These are phyloP conservation scores for Sugiyamaella japonica DNA, from an alignment of 1,139 yeast species.

Conservation along the genomic window DNA sequence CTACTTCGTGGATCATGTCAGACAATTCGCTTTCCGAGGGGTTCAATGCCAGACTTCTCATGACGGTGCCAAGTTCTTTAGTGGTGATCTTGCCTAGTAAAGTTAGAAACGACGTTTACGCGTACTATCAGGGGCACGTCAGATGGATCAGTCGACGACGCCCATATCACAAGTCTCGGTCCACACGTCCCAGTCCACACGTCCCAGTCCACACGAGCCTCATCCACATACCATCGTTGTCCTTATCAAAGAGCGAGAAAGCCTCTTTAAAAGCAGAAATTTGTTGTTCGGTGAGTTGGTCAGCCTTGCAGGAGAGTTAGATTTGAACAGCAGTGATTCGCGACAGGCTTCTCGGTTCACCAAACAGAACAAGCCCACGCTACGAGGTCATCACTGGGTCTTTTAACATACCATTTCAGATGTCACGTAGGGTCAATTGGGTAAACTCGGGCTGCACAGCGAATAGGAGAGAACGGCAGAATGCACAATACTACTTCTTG, in stretches of 20 bases:
- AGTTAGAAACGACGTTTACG: neutral
- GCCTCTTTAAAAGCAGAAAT: slow-evolving; percentile 98
- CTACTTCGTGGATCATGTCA: slow-evolving; percentile 96
- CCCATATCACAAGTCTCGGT: neutral
- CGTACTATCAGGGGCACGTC: too few species aligned
- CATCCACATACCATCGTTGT: slow-evolving; percentile 73
- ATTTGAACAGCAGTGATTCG: too few species aligned
- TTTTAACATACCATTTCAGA: neutral
- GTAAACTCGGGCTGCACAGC: neutral
- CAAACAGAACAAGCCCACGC: too few species aligned
- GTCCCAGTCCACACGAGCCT: neutral
- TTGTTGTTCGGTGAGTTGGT: slow-evolving; percentile 91
- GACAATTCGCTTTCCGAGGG: slow-evolving; percentile 95
- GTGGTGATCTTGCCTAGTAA: slow-evolving; percentile 69
- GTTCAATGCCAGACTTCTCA: slow-evolving; percentile 96
- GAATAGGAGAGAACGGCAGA: neutral
- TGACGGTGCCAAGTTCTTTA: slow-evolving; percentile 93
- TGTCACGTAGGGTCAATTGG: neutral
- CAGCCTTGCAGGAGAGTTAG: slow-evolving; percentile 49
- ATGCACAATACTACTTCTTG: neutral
- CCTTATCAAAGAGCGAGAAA: slow-evolving; percentile 92
- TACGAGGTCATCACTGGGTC: too few species aligned
- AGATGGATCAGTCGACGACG: neutral
- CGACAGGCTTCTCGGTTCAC: too few species aligned
- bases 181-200: too few species aligned